Evolutionary conservation across 306 rosid species (phyloP).

Genomic region (Pachyrhizus erosus): DNA sequence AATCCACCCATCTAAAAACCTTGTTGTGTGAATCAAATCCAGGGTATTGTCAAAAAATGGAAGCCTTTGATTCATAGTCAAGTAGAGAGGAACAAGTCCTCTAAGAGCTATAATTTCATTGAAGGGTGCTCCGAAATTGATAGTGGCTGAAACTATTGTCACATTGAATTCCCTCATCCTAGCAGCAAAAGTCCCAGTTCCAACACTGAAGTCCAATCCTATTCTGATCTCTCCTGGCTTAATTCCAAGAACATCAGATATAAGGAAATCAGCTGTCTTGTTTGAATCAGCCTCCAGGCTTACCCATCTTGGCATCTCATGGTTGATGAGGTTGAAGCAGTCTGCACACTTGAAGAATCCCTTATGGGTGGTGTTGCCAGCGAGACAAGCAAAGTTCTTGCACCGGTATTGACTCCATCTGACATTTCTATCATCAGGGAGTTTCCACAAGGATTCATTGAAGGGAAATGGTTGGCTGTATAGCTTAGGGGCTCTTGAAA

Average conservation of each 20-base stretch:
- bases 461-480: constrained; percentile 61
- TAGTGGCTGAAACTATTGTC: constrained; percentile 68
- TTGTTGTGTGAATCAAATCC: constrained; percentile 81
- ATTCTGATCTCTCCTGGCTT: constrained; percentile 72
- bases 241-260: constrained; percentile 59
- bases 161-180: constrained; percentile 76
- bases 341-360: constrained; percentile 82
- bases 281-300: constrained; percentile 39
- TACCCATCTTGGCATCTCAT: constrained; percentile 76
- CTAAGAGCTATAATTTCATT: constrained; percentile 80
- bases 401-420: constrained; percentile 77
- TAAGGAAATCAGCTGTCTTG: constrained; percentile 59
- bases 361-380: constrained; percentile 46
- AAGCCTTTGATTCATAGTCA: constrained; percentile 72
- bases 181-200: constrained; percentile 84
- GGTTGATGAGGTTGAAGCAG: constrained; percentile 72
- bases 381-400: constrained; percentile 75
- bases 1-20: constrained; percentile 85
- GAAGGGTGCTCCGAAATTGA: constrained; percentile 82
- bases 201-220: constrained; percentile 78
- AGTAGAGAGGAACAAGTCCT: constrained; percentile 76
- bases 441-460: constrained; percentile 67
- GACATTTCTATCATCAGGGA: constrained; percentile 74
- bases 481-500: constrained; percentile 63
- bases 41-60: constrained; percentile 78